phyloP scores from a whole-genome alignment of 306 rosid species.

The peach (Prunus persica) region Prunus_persica_NCBIv2 NC_034013.1:12846001-12846500 shows the following conservation, averaged over 20 bases:
- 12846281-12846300: neutral
- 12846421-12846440: neutral
- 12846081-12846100: neutral
- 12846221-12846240: neutral
- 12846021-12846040: neutral
- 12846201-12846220: neutral
- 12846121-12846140: slow-evolving; percentile 10
- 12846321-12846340: neutral
- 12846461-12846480: neutral
- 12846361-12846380: neutral
- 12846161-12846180: slow-evolving; percentile 20
- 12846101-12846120: neutral
- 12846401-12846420: neutral
- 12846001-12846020: neutral
- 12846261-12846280: neutral
- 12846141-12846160: slow-evolving; percentile 2
- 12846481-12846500: neutral
- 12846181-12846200: slow-evolving; percentile 27
- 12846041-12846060: neutral
- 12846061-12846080: neutral
- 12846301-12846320: too few relatives aligned
- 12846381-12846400: neutral
- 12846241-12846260: neutral
- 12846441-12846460: neutral
- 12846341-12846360: neutral